A percentile compares a stretch with the other conserved stretches of the same genome.
These are phyloP conservation scores for Magnaporthiopsis poae DNA, from an alignment of 2,329 filamentous ascomycete species.

Conservation along the genomic window DNA sequence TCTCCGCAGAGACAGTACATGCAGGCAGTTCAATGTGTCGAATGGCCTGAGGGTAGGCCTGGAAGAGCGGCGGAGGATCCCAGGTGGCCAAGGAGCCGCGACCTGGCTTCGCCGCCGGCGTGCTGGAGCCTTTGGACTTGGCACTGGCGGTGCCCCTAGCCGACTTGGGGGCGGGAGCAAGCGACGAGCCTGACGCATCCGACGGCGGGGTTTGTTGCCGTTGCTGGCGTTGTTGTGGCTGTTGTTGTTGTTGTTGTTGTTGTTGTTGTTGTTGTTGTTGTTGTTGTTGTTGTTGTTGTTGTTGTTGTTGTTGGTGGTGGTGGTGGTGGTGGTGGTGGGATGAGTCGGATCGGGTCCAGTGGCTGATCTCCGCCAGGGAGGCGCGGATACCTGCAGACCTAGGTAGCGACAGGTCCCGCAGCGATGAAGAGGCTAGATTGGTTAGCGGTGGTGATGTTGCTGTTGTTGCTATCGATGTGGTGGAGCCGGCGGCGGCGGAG, in stretches of 20 bases:
- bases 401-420: constrained; percentile 13
- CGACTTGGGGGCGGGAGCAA: not conserved
- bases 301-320: not conserved
- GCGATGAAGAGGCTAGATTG: not conserved
- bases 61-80: constrained; percentile 69
- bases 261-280: not conserved
- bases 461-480: constrained; percentile 10
- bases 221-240: too few species aligned
- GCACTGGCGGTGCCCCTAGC: not conserved
- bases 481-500: constrained; percentile 13
- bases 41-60: constrained; percentile 75
- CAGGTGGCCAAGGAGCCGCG: constrained; percentile 36
- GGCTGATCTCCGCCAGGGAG: constrained; percentile 35
- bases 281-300: not conserved
- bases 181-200: not conserved
- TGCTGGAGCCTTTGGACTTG: constrained; percentile 12
- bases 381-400: constrained; percentile 30
- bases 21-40: constrained; percentile 63
- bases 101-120: constrained; percentile 12
- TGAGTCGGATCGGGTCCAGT: constrained; percentile 28
- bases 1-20: constrained; percentile 58
- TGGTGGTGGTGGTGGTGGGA: not conserved
- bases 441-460: not conserved
- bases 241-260: not conserved
- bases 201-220: not conserved